These are phyloP conservation scores for Casuarina equisetifolia DNA, from an alignment of 306 rosid genomes.

Conservation along the genomic window DNA sequence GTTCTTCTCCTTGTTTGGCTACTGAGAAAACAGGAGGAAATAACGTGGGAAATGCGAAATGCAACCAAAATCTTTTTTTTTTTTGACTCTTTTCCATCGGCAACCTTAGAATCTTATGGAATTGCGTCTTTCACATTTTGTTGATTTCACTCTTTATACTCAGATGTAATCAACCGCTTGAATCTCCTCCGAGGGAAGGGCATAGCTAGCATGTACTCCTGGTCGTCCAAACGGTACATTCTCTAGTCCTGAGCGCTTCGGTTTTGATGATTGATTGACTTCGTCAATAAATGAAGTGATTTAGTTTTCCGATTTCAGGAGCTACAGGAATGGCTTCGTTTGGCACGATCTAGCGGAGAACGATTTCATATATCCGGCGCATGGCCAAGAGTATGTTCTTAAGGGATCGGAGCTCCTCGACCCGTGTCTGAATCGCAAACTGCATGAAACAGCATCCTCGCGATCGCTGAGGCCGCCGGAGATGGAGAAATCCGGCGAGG, in stretches of 20 bases:
- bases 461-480: constrained; percentile 55
- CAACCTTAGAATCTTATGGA: background rate
- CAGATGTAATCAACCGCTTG: constrained; percentile 79
- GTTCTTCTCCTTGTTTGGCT: background rate
- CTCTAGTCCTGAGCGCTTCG: background rate
- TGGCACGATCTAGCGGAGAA: constrained; percentile 94
- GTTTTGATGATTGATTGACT: background rate
- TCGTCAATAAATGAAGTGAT: background rate
- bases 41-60: background rate
- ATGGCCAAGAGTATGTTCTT: constrained; percentile 85
- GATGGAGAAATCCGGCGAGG: constrained; percentile 42
- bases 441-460: constrained; percentile 48
- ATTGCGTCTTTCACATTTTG: background rate
- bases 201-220: constrained; percentile 78
- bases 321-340: constrained; percentile 87
- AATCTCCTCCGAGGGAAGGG: constrained; percentile 79
- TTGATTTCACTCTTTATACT: background rate
- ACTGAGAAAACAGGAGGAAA: background rate
- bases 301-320: constrained; percentile 38
- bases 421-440: constrained; percentile 19
- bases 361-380: constrained; percentile 86
- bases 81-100: background rate
- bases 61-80: background rate
- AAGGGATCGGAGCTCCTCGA: constrained; percentile 89
- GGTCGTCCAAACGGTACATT: constrained; percentile 89